Evolutionary conservation across 2,329 filamentous ascomycete species (phyloP), one percentile per base, ranked within the genome.

Genomic region (Diplodia mutila): DNA sequence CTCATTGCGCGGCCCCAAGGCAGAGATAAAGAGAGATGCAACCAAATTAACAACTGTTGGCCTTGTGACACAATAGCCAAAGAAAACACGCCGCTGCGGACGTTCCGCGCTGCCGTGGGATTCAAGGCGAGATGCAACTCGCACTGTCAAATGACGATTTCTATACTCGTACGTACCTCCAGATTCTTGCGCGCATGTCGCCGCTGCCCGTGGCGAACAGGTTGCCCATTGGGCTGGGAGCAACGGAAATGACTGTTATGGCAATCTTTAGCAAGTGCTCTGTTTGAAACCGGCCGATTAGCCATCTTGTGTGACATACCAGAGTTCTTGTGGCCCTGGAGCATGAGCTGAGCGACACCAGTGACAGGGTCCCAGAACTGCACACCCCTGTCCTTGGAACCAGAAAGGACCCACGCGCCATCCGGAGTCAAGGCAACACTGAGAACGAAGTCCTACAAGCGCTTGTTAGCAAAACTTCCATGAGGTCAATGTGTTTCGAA

Each of bases 291-390:
- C n/a, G 25, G 48, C 16, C 11, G 16, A 32, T 21, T 7, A 21
- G 63, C 55, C 67, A 29, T 4, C 52, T 54, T 27, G 32, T 27
- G 32, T 14, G 29, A 80, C 85, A 74, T 79, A 89, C 87, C 87
- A 12, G 93, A 97, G 81, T 98, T 98, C 86, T 98, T 98, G 79
- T 99, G 95, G 29, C 95, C 95, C 80, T 98, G 95, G 70, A 99
- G 87, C 95, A 98, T 98, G 78, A 99, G 90, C 81, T 98, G 94
- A 1, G 94, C 96, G 72, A 92, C 90, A 42, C 94, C 95, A 23
- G 93, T 97, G 74, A 90, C 87, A 23, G 95, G 94, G 76, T 99
- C 94, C 95, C 95, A 99, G 85, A 99, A 98, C 78, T 98, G 95
- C 25, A 99, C 95, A 59, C 95, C 94, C 63, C 95, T 89, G 77